These are phyloP conservation scores for Phytopythium chamaehyphon DNA, from an alignment of 352 stramenopile genomes.

Conservation along the genomic window DNA sequence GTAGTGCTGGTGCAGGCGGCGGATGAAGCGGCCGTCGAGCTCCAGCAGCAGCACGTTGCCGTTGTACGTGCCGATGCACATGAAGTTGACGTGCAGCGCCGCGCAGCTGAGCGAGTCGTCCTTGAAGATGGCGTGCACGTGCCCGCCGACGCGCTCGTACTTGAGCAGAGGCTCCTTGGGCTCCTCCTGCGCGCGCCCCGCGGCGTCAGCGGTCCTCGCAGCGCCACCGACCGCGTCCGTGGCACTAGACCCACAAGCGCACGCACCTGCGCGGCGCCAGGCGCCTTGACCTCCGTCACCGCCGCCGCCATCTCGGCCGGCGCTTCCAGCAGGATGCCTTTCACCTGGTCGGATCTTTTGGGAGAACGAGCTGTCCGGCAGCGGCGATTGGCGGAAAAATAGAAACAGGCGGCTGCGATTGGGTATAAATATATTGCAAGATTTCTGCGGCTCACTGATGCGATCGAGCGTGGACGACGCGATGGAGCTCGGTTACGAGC, in stretches of 20 bases:
- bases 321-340: background rate
- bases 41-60: slow-evolving; percentile 79
- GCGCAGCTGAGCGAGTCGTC: slow-evolving; percentile 83
- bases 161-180: slow-evolving; percentile 73
- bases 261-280: background rate
- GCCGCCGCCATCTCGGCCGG: background rate
- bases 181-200: background rate
- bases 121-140: slow-evolving; percentile 85
- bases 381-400: too few relatives aligned
- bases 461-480: too few relatives aligned
- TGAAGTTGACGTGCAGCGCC: slow-evolving; percentile 75
- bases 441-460: too few relatives aligned
- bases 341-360: slow-evolving; percentile 1
- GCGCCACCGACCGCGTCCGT: background rate
- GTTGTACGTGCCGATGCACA: slow-evolving; percentile 73
- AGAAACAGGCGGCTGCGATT: too few relatives aligned
- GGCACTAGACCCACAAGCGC: background rate
- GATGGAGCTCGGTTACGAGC: too few relatives aligned
- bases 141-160: slow-evolving; percentile 81
- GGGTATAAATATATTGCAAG: too few relatives aligned
- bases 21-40: slow-evolving; percentile 73
- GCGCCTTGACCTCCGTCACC: slow-evolving; percentile 1
- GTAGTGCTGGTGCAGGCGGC: slow-evolving; percentile 81
- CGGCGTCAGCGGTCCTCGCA: background rate
- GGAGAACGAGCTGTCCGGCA: background rate